Evolutionary conservation across 169 alveolate genomes (phyloP).

Genomic region (Toxoplasma gondii): DNA sequence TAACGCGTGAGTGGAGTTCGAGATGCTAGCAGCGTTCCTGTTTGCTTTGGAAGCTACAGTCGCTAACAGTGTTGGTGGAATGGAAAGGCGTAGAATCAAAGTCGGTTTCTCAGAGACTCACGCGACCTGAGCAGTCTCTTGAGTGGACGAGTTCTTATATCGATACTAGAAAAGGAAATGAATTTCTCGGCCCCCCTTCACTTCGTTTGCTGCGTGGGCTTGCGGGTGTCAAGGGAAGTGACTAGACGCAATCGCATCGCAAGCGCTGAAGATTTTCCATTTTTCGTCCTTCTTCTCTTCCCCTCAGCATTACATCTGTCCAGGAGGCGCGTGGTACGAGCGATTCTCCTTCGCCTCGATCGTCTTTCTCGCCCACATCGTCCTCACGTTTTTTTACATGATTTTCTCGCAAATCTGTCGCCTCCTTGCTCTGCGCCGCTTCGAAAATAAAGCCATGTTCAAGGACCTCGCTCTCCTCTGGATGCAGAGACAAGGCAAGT

Average conservation of each 20-base stretch:
- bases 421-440: slow-evolving; percentile 15
- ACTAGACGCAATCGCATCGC: neutral
- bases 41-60: too few relatives aligned
- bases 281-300: neutral
- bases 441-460: slow-evolving; percentile 44
- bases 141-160: too few relatives aligned
- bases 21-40: too few relatives aligned
- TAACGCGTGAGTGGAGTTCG: too few relatives aligned
- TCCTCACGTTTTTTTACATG: neutral
- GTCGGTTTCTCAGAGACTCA: too few relatives aligned
- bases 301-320: neutral
- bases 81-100: too few relatives aligned
- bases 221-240: too few relatives aligned
- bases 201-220: too few relatives aligned
- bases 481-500: neutral
- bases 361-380: neutral
- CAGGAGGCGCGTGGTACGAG: slow-evolving; percentile 33
- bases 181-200: too few relatives aligned
- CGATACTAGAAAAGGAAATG: too few relatives aligned
- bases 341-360: neutral
- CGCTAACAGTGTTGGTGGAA: too few relatives aligned
- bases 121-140: too few relatives aligned
- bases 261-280: neutral
- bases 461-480: slow-evolving; percentile 39
- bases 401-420: slow-evolving; percentile 9